Conservation (phyloP, 2,329 filamentous ascomycete genomes). For the Penicillium hesseltinei region DNA sequence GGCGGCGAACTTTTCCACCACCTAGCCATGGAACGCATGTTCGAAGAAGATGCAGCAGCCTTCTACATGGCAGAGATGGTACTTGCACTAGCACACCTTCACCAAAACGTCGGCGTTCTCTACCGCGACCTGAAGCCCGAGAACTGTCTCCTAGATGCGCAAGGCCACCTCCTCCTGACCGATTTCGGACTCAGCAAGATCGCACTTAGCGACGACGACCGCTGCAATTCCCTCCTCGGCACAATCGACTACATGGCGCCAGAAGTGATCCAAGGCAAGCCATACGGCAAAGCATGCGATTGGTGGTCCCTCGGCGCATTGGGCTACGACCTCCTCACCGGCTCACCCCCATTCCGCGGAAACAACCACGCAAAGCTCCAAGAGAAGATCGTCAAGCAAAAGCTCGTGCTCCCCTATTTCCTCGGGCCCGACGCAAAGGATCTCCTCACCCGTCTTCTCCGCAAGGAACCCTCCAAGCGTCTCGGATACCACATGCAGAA, state of each 20-base stretch:
- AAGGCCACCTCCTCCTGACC: conserved; percentile 89
- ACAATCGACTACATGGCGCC: conserved; percentile 99
- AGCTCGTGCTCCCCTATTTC: conserved; percentile 84
- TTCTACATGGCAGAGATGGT: conserved; percentile 99
- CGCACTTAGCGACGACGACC: conserved; percentile 66
- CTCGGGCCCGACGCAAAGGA: conserved; percentile 91
- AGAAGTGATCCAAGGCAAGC: conserved; percentile 81
- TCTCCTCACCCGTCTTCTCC: conserved; percentile 80
- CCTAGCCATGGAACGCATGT: conserved; percentile 90
- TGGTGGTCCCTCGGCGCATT: conserved; percentile 98
- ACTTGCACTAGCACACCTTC: conserved; percentile 86
- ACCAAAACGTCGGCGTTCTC: conserved; percentile 86
- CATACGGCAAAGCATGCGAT: conserved; percentile 92
- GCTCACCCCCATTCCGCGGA: conserved; percentile 84
- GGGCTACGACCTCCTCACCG: conserved; percentile 88
- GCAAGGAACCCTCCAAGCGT: conserved; percentile 88
- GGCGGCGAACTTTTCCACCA: conserved; percentile 98
- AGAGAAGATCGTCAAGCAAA: conserved; percentile 92
- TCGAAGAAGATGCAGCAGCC: conserved; percentile 79
- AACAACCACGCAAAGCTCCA: conserved; percentile 93
- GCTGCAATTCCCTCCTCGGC: conserved; percentile 86
- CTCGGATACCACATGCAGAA: conserved; percentile 86
- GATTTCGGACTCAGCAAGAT: conserved; percentile 98
- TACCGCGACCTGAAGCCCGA: conserved; percentile 98
- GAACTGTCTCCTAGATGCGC: conserved; percentile 87